Conservation (phyloP, 148 eudicot species). For the Beta vulgaris region DNA sequence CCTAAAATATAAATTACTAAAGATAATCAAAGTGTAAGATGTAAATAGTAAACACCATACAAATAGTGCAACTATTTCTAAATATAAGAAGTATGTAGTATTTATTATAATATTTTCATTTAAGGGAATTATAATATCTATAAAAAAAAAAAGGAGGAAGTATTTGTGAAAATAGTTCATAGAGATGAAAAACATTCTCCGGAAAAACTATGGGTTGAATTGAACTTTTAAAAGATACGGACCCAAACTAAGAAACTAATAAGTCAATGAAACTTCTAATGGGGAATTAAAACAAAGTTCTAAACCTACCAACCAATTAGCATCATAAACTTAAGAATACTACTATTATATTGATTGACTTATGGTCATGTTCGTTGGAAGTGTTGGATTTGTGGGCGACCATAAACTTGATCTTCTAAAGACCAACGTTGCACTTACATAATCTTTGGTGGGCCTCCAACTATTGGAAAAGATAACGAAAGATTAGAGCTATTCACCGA, state of each 20-base stretch:
- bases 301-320: background rate
- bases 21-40: no score
- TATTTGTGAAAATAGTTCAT: no score
- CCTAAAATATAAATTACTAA: no score
- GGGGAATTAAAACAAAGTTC: background rate
- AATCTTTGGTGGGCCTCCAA: background rate
- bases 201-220: no score
- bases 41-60: no score
- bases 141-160: no score
- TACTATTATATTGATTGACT: constrained; percentile 22
- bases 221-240: background rate
- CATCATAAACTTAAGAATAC: background rate
- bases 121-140: no score
- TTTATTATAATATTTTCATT: no score
- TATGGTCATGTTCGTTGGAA: background rate
- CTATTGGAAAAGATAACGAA: background rate
- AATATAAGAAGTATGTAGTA: no score
- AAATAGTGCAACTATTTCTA: no score
- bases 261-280: background rate
- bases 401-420: constrained; percentile 3
- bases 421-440: constrained; percentile 9
- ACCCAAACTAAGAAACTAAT: background rate
- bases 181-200: no score
- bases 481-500: no score
- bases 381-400: constrained; percentile 23